phyloP scores from a whole-genome alignment of 1,284 basidiomycete species.

The Apiotrichum mycotoxinovorans region DNA sequence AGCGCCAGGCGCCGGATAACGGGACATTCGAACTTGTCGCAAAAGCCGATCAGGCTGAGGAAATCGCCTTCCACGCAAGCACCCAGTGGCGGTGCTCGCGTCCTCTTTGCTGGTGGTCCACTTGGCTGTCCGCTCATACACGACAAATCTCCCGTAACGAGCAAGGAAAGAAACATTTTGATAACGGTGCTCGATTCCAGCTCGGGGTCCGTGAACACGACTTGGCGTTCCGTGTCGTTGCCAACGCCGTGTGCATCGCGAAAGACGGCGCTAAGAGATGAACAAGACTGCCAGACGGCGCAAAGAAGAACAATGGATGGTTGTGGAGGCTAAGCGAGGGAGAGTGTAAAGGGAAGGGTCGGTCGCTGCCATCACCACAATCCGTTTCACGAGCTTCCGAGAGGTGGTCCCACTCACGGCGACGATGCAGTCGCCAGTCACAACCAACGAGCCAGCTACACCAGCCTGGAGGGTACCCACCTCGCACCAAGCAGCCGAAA shows the following conservation, averaged over 20 bases:
- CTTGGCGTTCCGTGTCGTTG: neutral
- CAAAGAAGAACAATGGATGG: too few relatives aligned
- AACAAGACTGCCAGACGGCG: neutral
- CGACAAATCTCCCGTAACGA: neutral
- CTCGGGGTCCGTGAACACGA: constrained; percentile 3
- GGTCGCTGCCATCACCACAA: too few relatives aligned
- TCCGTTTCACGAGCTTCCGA: too few relatives aligned
- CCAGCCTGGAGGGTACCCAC: neutral
- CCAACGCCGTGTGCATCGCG: neutral
- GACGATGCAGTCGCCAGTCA: too few relatives aligned
- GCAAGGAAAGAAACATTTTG: constrained; percentile 2
- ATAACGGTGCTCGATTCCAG: neutral
- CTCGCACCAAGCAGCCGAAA: neutral
- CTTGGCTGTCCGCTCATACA: too few relatives aligned
- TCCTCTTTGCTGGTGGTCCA: too few relatives aligned
- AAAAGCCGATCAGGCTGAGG: neutral
- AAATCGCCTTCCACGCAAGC: neutral
- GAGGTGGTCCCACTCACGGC: neutral
- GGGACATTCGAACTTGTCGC: neutral
- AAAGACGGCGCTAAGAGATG: neutral
- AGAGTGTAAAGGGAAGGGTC: neutral
- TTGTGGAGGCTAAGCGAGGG: neutral
- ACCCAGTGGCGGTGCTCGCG: too few relatives aligned
- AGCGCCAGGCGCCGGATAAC: neutral
- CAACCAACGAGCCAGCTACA: neutral